These are phyloP conservation scores for Geoglossum cookeanum DNA, from an alignment of 2,329 filamentous ascomycete species.

Conservation along the genomic window DNA sequence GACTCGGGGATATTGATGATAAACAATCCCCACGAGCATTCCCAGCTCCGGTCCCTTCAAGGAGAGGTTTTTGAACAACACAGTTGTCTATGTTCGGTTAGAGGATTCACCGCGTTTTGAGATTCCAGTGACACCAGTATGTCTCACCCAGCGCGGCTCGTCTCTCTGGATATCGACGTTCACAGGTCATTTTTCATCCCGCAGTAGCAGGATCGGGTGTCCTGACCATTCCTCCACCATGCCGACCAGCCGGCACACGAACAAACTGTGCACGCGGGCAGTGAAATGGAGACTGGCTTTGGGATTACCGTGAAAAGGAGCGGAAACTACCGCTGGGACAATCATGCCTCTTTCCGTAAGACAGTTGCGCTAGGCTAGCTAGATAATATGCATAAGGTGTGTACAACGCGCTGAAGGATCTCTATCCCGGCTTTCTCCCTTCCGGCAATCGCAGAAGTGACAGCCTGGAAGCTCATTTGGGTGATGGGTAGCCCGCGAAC, in stretches of 20 bases:
- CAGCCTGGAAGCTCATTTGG: neutral
- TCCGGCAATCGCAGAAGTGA: neutral
- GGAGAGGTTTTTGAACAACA: too few relatives aligned
- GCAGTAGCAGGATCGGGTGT: too few relatives aligned
- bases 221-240: too few relatives aligned
- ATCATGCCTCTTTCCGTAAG: constrained; percentile 16
- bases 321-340: too few relatives aligned
- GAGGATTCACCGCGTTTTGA: neutral
- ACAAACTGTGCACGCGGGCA: too few relatives aligned
- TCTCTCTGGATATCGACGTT: neutral
- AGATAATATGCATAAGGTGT: constrained; percentile 30
- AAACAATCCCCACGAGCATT: too few relatives aligned
- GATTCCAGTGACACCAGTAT: neutral
- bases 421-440: neutral
- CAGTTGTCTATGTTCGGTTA: neutral
- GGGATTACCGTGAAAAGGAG: too few relatives aligned
- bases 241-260: too few relatives aligned
- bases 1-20: too few relatives aligned
- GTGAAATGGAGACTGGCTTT: too few relatives aligned
- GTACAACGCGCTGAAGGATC: neutral
- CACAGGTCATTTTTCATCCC: too few relatives aligned
- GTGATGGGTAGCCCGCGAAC: neutral
- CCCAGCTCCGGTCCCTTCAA: too few relatives aligned
- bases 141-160: neutral
- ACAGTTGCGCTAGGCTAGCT: constrained; percentile 35